phyloP scores from a whole-genome alignment of 495 filamentous ascomycete species.

The Annulohypoxylon nitens region DNA sequence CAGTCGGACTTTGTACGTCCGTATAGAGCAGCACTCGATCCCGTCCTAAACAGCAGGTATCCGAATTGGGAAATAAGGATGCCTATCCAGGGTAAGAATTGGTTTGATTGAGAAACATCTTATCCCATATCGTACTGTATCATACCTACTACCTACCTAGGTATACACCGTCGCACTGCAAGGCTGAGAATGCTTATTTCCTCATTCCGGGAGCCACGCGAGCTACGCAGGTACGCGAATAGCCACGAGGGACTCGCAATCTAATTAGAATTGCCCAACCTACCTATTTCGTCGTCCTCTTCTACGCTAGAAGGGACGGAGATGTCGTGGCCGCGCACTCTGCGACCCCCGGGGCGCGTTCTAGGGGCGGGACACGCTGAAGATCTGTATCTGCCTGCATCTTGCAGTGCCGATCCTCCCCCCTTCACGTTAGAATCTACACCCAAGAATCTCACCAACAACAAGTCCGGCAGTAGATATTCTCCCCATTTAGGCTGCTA shows the following conservation, averaged over 20 bases:
- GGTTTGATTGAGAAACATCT: constrained; percentile 6
- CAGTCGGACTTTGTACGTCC: constrained; percentile 4
- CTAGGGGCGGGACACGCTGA: constrained; percentile 10
- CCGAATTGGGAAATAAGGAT: background rate
- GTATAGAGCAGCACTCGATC: constrained; percentile 18
- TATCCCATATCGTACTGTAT: background rate
- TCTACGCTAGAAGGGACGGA: constrained; percentile 21
- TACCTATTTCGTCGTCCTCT: constrained; percentile 2
- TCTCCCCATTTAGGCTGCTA: constrained; percentile 35
- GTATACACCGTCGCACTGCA: constrained; percentile 9
- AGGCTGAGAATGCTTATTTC: constrained; percentile 26
- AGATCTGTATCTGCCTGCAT: constrained; percentile 28
- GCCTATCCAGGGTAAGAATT: background rate
- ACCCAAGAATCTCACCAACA: constrained; percentile 1
- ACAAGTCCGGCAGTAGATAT: background rate
- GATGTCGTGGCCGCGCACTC: constrained; percentile 37
- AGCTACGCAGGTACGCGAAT: constrained; percentile 42
- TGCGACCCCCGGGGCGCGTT: constrained; percentile 23
- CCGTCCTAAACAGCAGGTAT: background rate
- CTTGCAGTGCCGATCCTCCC: constrained; percentile 40
- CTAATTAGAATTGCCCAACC: constrained; percentile 34
- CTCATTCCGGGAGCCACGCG: constrained; percentile 26
- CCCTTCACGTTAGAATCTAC: constrained; percentile 10
- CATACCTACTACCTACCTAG: background rate
- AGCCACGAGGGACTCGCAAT: constrained; percentile 42